Evolutionary conservation across 352 stramenopile species (phyloP).

Genomic region (Phytophthora fragariae): DNA sequence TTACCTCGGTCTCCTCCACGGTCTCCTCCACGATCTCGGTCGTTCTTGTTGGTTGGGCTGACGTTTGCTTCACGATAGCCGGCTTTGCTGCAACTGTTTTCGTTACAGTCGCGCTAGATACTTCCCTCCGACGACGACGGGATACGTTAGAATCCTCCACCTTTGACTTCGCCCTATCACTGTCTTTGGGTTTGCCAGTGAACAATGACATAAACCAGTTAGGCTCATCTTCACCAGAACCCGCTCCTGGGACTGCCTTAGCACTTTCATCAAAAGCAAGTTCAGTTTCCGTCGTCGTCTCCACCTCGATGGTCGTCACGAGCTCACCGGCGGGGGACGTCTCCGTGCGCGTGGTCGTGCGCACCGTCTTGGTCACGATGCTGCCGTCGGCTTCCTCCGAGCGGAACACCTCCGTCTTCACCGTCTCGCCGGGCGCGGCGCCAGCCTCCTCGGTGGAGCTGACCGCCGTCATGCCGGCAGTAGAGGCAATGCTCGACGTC

Average conservation of each 20-base stretch:
- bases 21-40: no score
- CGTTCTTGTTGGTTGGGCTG: no score
- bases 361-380: constrained; percentile 14
- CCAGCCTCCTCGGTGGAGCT: constrained; percentile 12
- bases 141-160: background rate
- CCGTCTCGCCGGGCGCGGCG: constrained; percentile 6
- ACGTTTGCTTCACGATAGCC: background rate
- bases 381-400: constrained; percentile 12
- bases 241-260: background rate
- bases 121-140: background rate
- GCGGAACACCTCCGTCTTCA: constrained; percentile 18
- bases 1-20: constrained; percentile 1
- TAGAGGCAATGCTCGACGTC: constrained; percentile 8
- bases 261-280: background rate
- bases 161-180: background rate
- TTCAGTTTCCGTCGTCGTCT: constrained; percentile 26
- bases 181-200: constrained; percentile 8
- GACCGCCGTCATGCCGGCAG: constrained; percentile 9
- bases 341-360: background rate
- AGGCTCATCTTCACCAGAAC: background rate
- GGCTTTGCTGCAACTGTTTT: constrained; percentile 6
- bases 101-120: background rate
- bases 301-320: constrained; percentile 17
- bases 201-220: constrained; percentile 31
- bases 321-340: constrained; percentile 5